A percentile compares a stretch with the other conserved stretches of the same genome.
phyloP scores from a whole-genome alignment of 805 yeast genomes.

The Pichia gijzeniarum region DNA sequence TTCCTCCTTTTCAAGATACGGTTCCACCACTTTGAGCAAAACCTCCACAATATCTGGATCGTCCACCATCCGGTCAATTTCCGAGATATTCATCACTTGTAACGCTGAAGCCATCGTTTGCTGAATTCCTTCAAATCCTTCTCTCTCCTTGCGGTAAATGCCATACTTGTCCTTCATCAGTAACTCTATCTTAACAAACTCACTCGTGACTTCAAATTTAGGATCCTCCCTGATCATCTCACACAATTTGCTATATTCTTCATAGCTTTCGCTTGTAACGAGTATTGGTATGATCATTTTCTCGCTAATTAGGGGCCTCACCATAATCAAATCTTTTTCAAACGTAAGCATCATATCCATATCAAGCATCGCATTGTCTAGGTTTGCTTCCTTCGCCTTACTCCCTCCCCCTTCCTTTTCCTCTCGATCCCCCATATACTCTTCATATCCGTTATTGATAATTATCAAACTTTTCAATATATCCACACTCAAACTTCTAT shows the following conservation, averaged over 20 bases:
- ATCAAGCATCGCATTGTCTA: not conserved
- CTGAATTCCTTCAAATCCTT: not conserved
- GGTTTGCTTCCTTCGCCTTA: not conserved
- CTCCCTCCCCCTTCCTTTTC: not conserved
- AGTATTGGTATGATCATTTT: not conserved
- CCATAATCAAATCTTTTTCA: not conserved
- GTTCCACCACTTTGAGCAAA: not conserved
- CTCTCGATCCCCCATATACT: conserved; percentile 4
- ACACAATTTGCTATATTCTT: not conserved
- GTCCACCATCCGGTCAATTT: conserved; percentile 1
- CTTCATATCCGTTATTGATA: conserved; percentile 14
- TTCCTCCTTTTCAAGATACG: not conserved
- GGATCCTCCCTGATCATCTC: not conserved
- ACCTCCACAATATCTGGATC: conserved; percentile 2
- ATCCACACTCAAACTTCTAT: conserved; percentile 17
- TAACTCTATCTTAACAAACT: conserved; percentile 10
- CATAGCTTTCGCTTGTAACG: conserved; percentile 1
- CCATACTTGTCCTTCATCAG: conserved; percentile 1
- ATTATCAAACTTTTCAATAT: conserved; percentile 17
- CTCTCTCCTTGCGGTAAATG: not conserved
- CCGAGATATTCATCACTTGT: not conserved
- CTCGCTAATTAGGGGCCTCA: not conserved
- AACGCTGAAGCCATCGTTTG: not conserved
- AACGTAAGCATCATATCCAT: not conserved
- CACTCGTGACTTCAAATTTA: not conserved